These are phyloP conservation scores for Spencermartinsiella ligniputridi DNA, from an alignment of 1,139 yeast genomes.

Conservation along the genomic window DNA sequence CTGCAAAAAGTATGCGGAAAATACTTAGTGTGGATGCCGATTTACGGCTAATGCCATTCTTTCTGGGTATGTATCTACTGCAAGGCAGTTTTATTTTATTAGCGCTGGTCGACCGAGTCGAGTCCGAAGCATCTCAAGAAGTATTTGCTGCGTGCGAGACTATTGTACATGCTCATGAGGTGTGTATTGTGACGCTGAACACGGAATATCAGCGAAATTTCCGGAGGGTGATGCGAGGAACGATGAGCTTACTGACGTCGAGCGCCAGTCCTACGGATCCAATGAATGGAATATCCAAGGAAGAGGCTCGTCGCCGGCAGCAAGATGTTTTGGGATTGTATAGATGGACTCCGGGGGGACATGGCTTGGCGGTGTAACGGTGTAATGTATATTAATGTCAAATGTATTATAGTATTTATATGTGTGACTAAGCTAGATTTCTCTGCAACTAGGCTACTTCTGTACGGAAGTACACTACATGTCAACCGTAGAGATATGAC, in stretches of 20 bases:
- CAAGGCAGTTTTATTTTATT: constrained; percentile 30
- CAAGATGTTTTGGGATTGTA: constrained; percentile 28
- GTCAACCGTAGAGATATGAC: too few relatives aligned
- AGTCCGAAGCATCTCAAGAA: constrained; percentile 29
- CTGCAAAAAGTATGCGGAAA: constrained; percentile 27
- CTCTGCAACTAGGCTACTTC: too few relatives aligned
- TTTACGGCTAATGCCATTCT: constrained; percentile 32
- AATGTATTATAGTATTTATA: not conserved
- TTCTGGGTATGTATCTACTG: constrained; percentile 31
- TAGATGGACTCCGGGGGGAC: constrained; percentile 29
- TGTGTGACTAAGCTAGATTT: too few relatives aligned
- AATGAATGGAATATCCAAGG: constrained; percentile 20
- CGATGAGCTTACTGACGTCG: constrained; percentile 16
- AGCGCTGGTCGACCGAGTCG: constrained; percentile 28
- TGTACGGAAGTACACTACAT: too few relatives aligned
- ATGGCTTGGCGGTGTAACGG: constrained; percentile 25
- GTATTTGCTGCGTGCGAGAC: constrained; percentile 32
- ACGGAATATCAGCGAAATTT: constrained; percentile 34
- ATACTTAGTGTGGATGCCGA: constrained; percentile 31
- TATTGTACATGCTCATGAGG: constrained; percentile 33
- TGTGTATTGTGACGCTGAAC: constrained; percentile 31
- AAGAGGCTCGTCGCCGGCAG: constrained; percentile 25
- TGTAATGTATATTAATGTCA: not conserved
- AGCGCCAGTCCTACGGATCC: constrained; percentile 13
- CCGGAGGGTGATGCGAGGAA: constrained; percentile 29